Evolutionary conservation across 78 protist species (phyloP).

Genomic region (Speleostelium caveatum): DNA sequence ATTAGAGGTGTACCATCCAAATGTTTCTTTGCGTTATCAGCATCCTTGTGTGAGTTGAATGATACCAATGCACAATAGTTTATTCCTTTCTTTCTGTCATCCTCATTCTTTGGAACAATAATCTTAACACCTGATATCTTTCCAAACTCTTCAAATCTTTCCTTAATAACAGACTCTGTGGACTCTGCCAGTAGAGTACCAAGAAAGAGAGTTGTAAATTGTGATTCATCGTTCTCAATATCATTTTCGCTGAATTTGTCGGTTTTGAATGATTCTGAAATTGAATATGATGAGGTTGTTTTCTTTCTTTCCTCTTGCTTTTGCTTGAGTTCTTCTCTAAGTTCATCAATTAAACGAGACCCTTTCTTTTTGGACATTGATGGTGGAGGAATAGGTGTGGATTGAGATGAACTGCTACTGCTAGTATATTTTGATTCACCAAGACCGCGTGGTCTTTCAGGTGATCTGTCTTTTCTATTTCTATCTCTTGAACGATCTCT

Average conservation of each 20-base stretch:
- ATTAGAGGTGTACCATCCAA: slow-evolving; percentile 5
- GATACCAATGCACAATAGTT: slow-evolving; percentile 38
- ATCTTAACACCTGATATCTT: not conserved
- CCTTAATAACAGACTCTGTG: not conserved
- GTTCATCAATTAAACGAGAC: slow-evolving; percentile 25
- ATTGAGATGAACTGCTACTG: not conserved
- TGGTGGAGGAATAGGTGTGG: not conserved
- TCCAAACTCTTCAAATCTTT: slow-evolving; percentile 25
- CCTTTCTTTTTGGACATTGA: slow-evolving; percentile 25
- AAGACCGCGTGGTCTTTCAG: not conserved
- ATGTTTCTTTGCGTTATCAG: slow-evolving; percentile 16
- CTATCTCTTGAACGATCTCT: not conserved
- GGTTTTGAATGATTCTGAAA: too few relatives aligned
- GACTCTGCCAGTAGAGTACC: slow-evolving; percentile 14
- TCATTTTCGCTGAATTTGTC: not conserved
- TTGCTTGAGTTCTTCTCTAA: slow-evolving; percentile 52
- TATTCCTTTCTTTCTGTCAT: slow-evolving; percentile 20
- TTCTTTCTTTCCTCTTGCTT: slow-evolving; percentile 49
- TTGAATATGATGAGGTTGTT: too few relatives aligned
- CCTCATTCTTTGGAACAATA: slow-evolving; percentile 37
- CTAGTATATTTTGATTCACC: not conserved
- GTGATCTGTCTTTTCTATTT: not conserved
- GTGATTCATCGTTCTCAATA: not conserved
- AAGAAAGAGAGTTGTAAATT: slow-evolving; percentile 34
- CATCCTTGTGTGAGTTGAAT: slow-evolving; percentile 6